Conservation (phyloP, 331 rosid species). For the Telfairia occidentalis region DNA sequence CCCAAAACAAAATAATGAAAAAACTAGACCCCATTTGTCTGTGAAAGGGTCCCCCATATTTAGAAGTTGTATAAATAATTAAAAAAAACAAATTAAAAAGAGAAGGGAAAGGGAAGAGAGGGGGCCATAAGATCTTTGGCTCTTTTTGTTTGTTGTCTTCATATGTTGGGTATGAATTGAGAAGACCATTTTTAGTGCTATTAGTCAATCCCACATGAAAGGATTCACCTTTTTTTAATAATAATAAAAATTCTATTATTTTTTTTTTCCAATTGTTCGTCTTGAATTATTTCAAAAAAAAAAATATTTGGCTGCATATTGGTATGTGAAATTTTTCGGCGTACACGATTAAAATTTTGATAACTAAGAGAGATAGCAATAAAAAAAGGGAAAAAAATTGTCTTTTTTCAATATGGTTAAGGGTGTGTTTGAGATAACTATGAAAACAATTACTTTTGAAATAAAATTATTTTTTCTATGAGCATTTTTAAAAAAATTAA, state of each 20-base stretch:
- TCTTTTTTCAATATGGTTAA: too few relatives aligned
- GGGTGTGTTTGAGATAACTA: too few relatives aligned
- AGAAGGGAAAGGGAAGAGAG: not conserved
- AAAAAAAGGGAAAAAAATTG: too few relatives aligned
- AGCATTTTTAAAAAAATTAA: too few relatives aligned
- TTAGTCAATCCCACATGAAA: not conserved
- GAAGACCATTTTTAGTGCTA: not conserved
- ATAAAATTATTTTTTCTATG: too few relatives aligned
- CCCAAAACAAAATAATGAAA: not conserved
- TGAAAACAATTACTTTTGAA: too few relatives aligned
- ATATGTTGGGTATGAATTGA: not conserved
- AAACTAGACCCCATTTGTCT: not conserved
- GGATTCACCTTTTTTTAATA: not conserved
- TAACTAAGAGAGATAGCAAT: too few relatives aligned
- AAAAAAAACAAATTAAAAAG: too few relatives aligned
- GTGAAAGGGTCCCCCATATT: not conserved
- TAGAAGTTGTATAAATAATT: not conserved
- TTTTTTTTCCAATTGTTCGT: not conserved
- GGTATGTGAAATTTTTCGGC: too few relatives aligned
- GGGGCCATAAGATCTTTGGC: not conserved
- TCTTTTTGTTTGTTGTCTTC: slow-evolving; percentile 11
- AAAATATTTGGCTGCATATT: too few relatives aligned
- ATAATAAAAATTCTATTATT: not conserved
- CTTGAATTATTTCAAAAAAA: not conserved
- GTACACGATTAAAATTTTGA: too few relatives aligned